A percentile compares a stretch with the other conserved stretches of the same genome.
Conservation (phyloP, 495 filamentous ascomycete species). For the Letharia columbiana region DNA sequence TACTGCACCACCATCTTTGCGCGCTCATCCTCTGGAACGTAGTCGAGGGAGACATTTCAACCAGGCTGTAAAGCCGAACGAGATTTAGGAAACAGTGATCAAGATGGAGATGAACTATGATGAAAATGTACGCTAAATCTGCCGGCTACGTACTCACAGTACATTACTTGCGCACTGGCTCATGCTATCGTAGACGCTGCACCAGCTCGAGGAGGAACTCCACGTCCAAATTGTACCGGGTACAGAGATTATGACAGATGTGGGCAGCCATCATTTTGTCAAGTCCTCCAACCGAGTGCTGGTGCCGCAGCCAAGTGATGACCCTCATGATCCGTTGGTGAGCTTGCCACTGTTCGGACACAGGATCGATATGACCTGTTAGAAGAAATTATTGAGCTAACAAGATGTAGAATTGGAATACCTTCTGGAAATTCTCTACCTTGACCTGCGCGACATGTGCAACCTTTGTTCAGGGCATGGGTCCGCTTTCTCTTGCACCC, state of each 20-base stretch:
- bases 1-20: neutral
- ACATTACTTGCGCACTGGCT: neutral
- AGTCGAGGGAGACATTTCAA: neutral
- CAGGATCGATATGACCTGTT: neutral
- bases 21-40: neutral
- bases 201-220: slow-evolving; percentile 43
- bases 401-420: slow-evolving; percentile 34
- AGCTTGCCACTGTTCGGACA: neutral
- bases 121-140: slow-evolving; percentile 26
- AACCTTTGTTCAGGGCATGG: slow-evolving; percentile 50
- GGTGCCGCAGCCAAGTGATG: slow-evolving; percentile 46
- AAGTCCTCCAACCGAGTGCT: slow-evolving; percentile 42
- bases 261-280: slow-evolving; percentile 54
- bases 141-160: neutral
- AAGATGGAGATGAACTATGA: slow-evolving; percentile 40
- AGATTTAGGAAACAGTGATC: neutral
- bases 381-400: neutral
- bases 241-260: slow-evolving; percentile 55
- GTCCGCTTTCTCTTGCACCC: slow-evolving; percentile 50
- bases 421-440: slow-evolving; percentile 36
- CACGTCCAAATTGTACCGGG: slow-evolving; percentile 50
- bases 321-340: slow-evolving; percentile 40
- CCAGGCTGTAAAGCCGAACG: neutral
- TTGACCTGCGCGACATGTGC: slow-evolving; percentile 41
- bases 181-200: slow-evolving; percentile 26